These are phyloP conservation scores for Trichosporon inkin DNA, from an alignment of 1,284 basidiomycete genomes.

Conservation along the genomic window DNA sequence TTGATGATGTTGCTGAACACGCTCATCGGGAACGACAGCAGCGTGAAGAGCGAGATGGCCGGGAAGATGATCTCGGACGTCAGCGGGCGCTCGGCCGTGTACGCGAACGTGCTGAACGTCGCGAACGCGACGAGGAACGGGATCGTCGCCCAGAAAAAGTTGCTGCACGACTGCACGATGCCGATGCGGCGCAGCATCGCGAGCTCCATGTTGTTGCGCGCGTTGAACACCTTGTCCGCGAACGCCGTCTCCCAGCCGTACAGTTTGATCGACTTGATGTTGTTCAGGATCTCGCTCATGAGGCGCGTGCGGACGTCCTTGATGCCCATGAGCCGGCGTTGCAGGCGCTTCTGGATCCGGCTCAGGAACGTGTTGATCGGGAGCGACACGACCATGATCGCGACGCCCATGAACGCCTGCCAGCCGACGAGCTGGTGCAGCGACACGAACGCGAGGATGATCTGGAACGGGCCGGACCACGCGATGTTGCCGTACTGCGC, in stretches of 20 bases:
- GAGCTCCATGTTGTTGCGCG: slow-evolving; percentile 81
- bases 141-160: slow-evolving; percentile 46
- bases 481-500: slow-evolving; percentile 65
- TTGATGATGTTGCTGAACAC: slow-evolving; percentile 57
- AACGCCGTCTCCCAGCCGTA: slow-evolving; percentile 75
- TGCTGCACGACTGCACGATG: slow-evolving; percentile 54
- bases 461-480: slow-evolving; percentile 57
- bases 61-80: slow-evolving; percentile 93
- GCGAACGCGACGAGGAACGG: slow-evolving; percentile 74
- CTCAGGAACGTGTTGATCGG: slow-evolving; percentile 78
- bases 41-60: slow-evolving; percentile 85
- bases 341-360: slow-evolving; percentile 69
- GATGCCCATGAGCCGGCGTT: slow-evolving; percentile 87
- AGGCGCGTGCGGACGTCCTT: slow-evolving; percentile 57
- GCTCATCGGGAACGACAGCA: slow-evolving; percentile 80
- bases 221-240: slow-evolving; percentile 63
- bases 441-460: slow-evolving; percentile 81
- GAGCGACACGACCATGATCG: slow-evolving; percentile 73
- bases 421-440: slow-evolving; percentile 85
- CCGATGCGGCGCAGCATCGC: slow-evolving; percentile 77
- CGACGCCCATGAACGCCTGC: slow-evolving; percentile 88
- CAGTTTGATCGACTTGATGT: slow-evolving; percentile 70
- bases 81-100: slow-evolving; percentile 64
- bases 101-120: slow-evolving; percentile 73
- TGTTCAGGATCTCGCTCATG: slow-evolving; percentile 65